phyloP scores from a whole-genome alignment of 2,329 filamentous ascomycete genomes.

The Fusarium oligoseptatum region DNA sequence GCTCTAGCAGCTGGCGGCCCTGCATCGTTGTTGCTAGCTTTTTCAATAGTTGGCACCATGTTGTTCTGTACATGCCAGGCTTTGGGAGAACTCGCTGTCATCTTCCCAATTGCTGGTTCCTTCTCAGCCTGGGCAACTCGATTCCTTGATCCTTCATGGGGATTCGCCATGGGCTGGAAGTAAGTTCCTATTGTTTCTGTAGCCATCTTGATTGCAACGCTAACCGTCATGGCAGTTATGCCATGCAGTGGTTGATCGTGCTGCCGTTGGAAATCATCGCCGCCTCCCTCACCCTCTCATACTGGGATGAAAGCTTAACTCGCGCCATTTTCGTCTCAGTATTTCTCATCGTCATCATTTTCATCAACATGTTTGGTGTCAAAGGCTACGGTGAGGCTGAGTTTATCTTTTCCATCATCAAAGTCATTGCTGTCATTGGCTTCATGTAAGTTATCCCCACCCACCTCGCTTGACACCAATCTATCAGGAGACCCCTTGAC shows the following conservation, averaged over 20 bases:
- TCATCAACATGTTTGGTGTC: slow-evolving; percentile 90
- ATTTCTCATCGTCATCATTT: slow-evolving; percentile 81
- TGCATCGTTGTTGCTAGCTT: slow-evolving; percentile 83
- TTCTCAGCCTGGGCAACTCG: slow-evolving; percentile 93
- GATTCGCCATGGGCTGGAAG: slow-evolving; percentile 97
- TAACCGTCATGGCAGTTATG: slow-evolving; percentile 69
- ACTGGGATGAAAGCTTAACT: slow-evolving; percentile 77
- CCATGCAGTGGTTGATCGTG: slow-evolving; percentile 87
- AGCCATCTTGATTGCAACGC: background rate
- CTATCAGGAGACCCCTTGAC: slow-evolving; percentile 45
- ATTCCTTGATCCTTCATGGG: slow-evolving; percentile 94
- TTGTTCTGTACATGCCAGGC: slow-evolving; percentile 93
- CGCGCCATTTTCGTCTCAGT: slow-evolving; percentile 85
- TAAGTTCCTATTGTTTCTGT: slow-evolving; percentile 56
- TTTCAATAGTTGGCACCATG: slow-evolving; percentile 84
- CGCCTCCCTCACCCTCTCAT: slow-evolving; percentile 85
- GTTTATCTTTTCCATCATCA: slow-evolving; percentile 88
- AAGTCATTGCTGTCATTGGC: slow-evolving; percentile 86
- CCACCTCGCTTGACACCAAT: background rate
- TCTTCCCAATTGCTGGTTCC: slow-evolving; percentile 91
- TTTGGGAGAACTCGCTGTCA: slow-evolving; percentile 89
- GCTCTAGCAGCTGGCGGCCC: slow-evolving; percentile 81
- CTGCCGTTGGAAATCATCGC: slow-evolving; percentile 89
- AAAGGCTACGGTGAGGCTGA: slow-evolving; percentile 92
- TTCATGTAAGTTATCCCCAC: slow-evolving; percentile 75